Percentiles rank a stretch among this genome's conserved stretches.
Evolutionary conservation across 768 basidiomycete genomes (phyloP).

Genomic region (Thelephora ganbajun): DNA sequence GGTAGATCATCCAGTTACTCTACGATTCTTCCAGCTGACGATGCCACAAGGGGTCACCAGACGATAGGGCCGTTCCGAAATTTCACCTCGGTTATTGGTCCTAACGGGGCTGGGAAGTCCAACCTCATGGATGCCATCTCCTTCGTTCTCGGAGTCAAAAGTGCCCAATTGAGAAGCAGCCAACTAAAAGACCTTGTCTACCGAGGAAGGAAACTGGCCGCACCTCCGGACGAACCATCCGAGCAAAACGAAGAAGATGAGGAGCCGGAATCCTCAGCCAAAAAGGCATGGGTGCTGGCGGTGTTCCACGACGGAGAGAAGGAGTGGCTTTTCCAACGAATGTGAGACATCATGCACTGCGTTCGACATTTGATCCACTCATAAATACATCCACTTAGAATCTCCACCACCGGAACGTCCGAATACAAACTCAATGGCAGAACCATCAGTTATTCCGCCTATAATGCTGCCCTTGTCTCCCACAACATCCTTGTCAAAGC

Average conservation of each 20-base stretch:
- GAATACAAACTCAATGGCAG: conserved; percentile 82
- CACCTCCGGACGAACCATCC: conserved; percentile 27
- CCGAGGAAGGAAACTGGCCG: conserved; percentile 67
- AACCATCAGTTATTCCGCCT: conserved; percentile 73
- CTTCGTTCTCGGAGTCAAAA: conserved; percentile 94
- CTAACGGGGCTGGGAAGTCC: conserved; percentile 97
- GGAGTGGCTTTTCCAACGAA: conserved; percentile 86
- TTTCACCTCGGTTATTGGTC: conserved; percentile 94
- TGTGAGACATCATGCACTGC: conserved; percentile 37
- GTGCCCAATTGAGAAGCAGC: conserved; percentile 81
- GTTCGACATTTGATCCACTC: neutral
- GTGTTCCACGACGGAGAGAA: conserved; percentile 72
- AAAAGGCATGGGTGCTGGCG: conserved; percentile 92
- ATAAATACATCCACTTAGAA: conserved; percentile 30
- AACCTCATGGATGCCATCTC: conserved; percentile 99
- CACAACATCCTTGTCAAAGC: conserved; percentile 98
- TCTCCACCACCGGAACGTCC: conserved; percentile 75
- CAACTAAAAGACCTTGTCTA: conserved; percentile 95
- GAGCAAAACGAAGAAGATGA: conserved; percentile 34
- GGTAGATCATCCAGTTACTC: conserved; percentile 23
- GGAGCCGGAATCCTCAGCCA: conserved; percentile 66
- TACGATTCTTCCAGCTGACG: neutral
- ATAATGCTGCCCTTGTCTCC: conserved; percentile 73
- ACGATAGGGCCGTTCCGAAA: conserved; percentile 82
- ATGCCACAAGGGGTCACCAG: conserved; percentile 49